Evolutionary conservation across 1,284 basidiomycete genomes (phyloP).

Genomic region (Sanghuangporus weigelae): DNA sequence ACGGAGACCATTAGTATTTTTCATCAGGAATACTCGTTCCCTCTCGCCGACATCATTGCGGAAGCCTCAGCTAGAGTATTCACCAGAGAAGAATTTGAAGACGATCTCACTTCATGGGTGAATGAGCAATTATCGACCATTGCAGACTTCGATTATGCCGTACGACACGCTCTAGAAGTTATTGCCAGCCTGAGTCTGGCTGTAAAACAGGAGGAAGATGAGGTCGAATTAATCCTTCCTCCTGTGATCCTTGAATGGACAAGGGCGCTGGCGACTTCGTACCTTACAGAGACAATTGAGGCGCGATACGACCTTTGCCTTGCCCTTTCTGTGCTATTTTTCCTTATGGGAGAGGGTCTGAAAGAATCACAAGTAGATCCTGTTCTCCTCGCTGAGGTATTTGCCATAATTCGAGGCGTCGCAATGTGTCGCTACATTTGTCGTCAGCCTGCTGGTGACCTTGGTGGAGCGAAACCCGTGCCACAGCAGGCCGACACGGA

Average conservation of each 20-base stretch:
- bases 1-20: constrained; percentile 53
- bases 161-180: constrained; percentile 53
- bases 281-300: constrained; percentile 54
- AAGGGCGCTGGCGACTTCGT: constrained; percentile 54
- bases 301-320: constrained; percentile 70
- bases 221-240: constrained; percentile 50
- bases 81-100: constrained; percentile 51
- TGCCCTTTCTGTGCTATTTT: constrained; percentile 60
- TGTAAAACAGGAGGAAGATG: constrained; percentile 70
- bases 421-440: constrained; percentile 59
- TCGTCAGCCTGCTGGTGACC: constrained; percentile 51
- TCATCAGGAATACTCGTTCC: constrained; percentile 70
- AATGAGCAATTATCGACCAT: constrained; percentile 50
- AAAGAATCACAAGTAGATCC: constrained; percentile 48
- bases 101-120: constrained; percentile 55
- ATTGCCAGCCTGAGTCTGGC: constrained; percentile 64
- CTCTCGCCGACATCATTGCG: constrained; percentile 66
- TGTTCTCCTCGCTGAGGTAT: constrained; percentile 61
- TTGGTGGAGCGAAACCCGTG: constrained; percentile 26
- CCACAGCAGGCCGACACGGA: constrained; percentile 31
- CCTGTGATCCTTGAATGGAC: constrained; percentile 54
- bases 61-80: constrained; percentile 52
- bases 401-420: constrained; percentile 71
- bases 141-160: constrained; percentile 49
- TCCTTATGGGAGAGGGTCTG: constrained; percentile 62